Base-by-base conservation (phyloP, 768 basidiomycete species). In the Suillus fuscotomentosus region DNA sequence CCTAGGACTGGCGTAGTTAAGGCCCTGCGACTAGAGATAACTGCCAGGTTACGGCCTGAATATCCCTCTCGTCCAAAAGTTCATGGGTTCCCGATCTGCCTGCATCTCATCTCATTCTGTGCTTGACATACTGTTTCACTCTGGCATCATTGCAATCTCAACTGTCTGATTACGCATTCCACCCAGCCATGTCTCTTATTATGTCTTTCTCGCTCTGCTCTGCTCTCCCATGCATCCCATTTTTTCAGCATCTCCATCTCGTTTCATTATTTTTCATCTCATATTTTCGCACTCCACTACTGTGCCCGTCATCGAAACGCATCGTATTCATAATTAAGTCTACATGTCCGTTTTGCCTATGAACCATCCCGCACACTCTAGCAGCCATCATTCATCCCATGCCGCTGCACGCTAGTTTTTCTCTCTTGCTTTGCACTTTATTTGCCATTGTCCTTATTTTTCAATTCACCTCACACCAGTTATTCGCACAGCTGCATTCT, bases 161-260 rank as follows among this genome's bases (percentile, higher is more conserved):
- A 60, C 70, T 76, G 76, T 76, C 76, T 77, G 76, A 76, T 73
- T 77, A 77, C 64, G 71, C 75, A 77, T 60, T 72, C 71, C 57
- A 59, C 10, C 57, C 76, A 73, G 72, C 66, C 76, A 76, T 77
- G 76, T 77, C 73, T 66, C 68, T 68, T 62, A 69, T 67, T 70
- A 64, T 71, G 70, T 69, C 77, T 77, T 73, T 77, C 72, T 74
- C 73, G 69, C 76, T 73, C 72, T 75, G 67, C 67, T 74, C 67
- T 70, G 80, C 77, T 81, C 60, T 68, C 63, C 63, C 51, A 62
- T 67, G 50, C 61, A 59, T 59, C 55, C 54, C 43, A 54, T 62
- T 57, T 51, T 63, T 71, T 72, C 57, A 67, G 65, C 70, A 67
- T 76, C 63, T 65, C 70, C 68, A 69, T 65, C 69, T 48, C 61